Percentiles rank a stretch among this genome's conserved stretches.
Conservation (phyloP, 148 eudicot species). For the Rhododendron griersonianum region DNA sequence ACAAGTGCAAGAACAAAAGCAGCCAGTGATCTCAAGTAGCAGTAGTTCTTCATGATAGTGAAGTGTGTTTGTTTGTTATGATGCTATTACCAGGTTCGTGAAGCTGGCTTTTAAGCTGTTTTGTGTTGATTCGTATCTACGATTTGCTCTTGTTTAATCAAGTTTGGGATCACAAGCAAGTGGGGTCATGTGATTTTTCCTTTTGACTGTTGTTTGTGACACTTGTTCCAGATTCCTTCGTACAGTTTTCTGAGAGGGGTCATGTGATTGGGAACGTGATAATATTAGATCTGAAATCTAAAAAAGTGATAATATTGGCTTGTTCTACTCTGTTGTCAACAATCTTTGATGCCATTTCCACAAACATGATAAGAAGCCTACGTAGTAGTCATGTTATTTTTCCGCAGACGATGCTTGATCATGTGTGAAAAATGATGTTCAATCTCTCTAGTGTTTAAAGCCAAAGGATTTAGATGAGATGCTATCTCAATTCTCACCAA, state of each 20-base stretch:
- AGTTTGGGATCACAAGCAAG: conserved; percentile 36
- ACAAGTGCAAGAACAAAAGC: conserved; percentile 30
- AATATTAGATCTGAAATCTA: background rate
- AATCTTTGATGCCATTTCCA: background rate
- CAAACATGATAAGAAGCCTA: background rate
- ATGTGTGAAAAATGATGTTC: background rate
- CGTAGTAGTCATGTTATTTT: no score
- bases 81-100: background rate
- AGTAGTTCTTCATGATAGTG: conserved; percentile 27
- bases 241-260: conserved; percentile 24
- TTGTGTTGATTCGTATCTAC: conserved; percentile 12
- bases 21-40: conserved; percentile 17
- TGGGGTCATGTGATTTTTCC: conserved; percentile 60
- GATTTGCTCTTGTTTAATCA: background rate
- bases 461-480: background rate
- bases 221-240: conserved; percentile 17
- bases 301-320: background rate
- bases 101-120: background rate
- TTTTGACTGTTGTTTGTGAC: conserved; percentile 27
- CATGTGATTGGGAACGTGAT: conserved; percentile 66
- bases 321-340: background rate
- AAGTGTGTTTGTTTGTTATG: background rate
- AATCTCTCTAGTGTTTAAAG: background rate
- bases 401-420: background rate
- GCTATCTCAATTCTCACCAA: no score